These are phyloP conservation scores for Wickerhamomyces bovis DNA, from an alignment of 805 yeast genomes.

Conservation along the genomic window DNA sequence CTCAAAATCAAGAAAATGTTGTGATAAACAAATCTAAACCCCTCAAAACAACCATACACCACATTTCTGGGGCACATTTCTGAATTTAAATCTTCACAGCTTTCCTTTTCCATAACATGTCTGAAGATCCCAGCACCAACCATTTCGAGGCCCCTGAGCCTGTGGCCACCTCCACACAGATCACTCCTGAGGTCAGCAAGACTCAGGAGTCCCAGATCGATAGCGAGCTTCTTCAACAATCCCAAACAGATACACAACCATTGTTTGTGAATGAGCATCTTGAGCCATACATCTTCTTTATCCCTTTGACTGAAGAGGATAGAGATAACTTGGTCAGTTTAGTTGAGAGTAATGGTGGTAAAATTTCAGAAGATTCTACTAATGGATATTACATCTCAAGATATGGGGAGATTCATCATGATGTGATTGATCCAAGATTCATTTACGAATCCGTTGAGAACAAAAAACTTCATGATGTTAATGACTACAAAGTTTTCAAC, in stretches of 20 bases:
- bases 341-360: slow-evolving; percentile 19
- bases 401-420: slow-evolving; percentile 13
- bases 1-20: too few relatives aligned
- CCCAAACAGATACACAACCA: slow-evolving; percentile 1
- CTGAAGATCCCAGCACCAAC: neutral
- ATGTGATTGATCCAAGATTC: slow-evolving; percentile 18
- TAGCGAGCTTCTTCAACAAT: slow-evolving; percentile 5
- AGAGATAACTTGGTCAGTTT: slow-evolving; percentile 9
- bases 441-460: slow-evolving; percentile 15
- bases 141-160: neutral
- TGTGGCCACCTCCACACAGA: neutral
- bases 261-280: slow-evolving; percentile 3
- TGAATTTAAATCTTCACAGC: neutral
- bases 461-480: slow-evolving; percentile 8
- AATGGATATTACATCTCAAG: slow-evolving; percentile 15
- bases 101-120: too few relatives aligned
- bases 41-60: slow-evolving; percentile 7
- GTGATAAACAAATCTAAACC: too few relatives aligned
- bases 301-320: slow-evolving; percentile 17
- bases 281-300: slow-evolving; percentile 15
- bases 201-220: slow-evolving; percentile 8
- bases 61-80: neutral
- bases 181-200: neutral
- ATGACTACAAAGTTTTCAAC: slow-evolving; percentile 12
- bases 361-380: slow-evolving; percentile 8